Percentiles rank a stretch among this genome's conserved stretches.
Evolutionary conservation across 2,329 filamentous ascomycete genomes (phyloP).

Genomic region (Peltaster fructicola): DNA sequence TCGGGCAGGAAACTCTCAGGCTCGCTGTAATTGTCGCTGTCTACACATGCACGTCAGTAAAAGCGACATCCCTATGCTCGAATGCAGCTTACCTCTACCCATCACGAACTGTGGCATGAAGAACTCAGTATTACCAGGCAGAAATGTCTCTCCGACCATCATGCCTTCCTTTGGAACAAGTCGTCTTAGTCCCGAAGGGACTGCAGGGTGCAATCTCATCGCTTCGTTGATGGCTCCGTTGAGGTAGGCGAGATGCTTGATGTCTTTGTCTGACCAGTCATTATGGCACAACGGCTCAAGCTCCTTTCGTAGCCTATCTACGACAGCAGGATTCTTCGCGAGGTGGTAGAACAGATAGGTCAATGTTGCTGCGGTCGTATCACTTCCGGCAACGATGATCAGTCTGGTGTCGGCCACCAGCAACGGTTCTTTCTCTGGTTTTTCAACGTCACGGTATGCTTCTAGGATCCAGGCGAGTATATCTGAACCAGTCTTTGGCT

Average conservation of each 20-base stretch:
- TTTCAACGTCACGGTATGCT: conserved; percentile 10
- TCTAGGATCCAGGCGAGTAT: conserved; percentile 19
- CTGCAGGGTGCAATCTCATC: conserved; percentile 25
- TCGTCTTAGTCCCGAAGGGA: conserved; percentile 20
- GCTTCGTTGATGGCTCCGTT: conserved; percentile 27
- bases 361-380: conserved; percentile 26
- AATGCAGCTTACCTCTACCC: conserved; percentile 8
- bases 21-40: conserved; percentile 13
- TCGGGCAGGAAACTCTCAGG: conserved; percentile 19
- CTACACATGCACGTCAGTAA: conserved; percentile 3
- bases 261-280: conserved; percentile 12
- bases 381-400: conserved; percentile 23
- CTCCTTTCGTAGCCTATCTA: conserved; percentile 19
- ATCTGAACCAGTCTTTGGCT: conserved; percentile 7
- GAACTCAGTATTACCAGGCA: conserved; percentile 14
- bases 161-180: conserved; percentile 23
- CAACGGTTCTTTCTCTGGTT: conserved; percentile 12
- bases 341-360: conserved; percentile 25
- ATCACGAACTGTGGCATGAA: conserved; percentile 9
- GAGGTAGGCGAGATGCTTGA: conserved; percentile 15
- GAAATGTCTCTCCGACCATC: conserved; percentile 16
- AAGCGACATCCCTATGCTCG: background rate
- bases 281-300: conserved; percentile 11
- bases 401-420: conserved; percentile 12
- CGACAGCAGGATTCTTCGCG: conserved; percentile 13